Evolutionary conservation across 2,329 filamentous ascomycete species (phyloP).

Genomic region (Dothidotthia symphoricarpi): DNA sequence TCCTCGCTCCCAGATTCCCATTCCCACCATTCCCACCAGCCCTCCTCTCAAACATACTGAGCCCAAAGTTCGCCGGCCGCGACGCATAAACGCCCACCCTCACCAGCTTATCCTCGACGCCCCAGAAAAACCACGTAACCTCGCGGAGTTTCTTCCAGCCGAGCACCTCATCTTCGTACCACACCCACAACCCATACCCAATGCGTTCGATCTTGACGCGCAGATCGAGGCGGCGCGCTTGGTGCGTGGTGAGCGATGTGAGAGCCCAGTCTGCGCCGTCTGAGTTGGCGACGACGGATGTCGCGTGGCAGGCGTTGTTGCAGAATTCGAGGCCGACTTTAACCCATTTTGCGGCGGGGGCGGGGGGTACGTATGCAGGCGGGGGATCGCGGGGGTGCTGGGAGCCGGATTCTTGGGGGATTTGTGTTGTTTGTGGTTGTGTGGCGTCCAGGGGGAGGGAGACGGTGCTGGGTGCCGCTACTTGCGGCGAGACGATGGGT

Average conservation of each 20-base stretch:
- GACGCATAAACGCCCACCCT: conserved; percentile 60
- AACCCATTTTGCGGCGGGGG: conserved; percentile 57
- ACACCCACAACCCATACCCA: conserved; percentile 57
- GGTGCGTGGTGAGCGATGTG: conserved; percentile 47
- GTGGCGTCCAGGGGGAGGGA: conserved; percentile 14
- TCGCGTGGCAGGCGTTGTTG: conserved; percentile 54
- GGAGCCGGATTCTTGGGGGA: conserved; percentile 11
- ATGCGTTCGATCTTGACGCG: conserved; percentile 59
- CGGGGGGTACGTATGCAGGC: conserved; percentile 37
- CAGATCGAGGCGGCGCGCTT: conserved; percentile 48
- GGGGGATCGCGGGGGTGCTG: conserved; percentile 25
- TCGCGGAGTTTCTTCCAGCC: conserved; percentile 59
- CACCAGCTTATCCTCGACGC: conserved; percentile 58
- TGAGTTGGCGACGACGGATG: conserved; percentile 56
- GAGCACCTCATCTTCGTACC: conserved; percentile 50
- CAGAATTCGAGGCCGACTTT: conserved; percentile 60
- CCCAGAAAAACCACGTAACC: conserved; percentile 62
- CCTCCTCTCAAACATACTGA: conserved; percentile 35
- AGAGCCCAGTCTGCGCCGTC: conserved; percentile 60
- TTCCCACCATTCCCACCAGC: conserved; percentile 25
- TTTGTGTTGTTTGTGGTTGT: conserved; percentile 8
- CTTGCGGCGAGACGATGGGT: conserved; percentile 10
- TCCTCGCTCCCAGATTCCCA: conserved; percentile 28
- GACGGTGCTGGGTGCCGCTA: conserved; percentile 14
- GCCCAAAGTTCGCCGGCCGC: conserved; percentile 52